Evolutionary conservation across 306 rosid species (phyloP), one percentile per base, ranked within the genome.

Genomic region (Vicia sativa): DNA sequence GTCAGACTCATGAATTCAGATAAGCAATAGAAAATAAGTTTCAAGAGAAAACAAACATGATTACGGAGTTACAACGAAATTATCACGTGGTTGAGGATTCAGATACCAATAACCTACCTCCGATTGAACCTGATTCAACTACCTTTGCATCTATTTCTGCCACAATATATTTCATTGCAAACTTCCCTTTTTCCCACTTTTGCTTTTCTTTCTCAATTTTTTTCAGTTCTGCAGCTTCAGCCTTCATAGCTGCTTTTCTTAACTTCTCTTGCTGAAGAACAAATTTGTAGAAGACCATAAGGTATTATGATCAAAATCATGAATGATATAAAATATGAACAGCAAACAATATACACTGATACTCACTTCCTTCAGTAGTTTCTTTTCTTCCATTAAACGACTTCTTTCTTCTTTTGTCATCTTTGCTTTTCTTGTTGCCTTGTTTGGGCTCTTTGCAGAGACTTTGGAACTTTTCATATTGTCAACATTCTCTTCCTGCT

Each of bases 101-200:
- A 11, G 14, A 56, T 43, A 29, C 70, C 31, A 68, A 60, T 28
- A 83, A 57, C 74, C 59, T 74, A 88, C 98, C 98, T 81, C 98
- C 98, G 64, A 92, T 77, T 63, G 92, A 84, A 35, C 96, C 96
- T 66, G 82, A 76, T 77, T 92, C 98, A 64, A 92, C 84, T 45
- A 87, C 96, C 90, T 90, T 92, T 2, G 82, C 35, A 80, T 92
- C 96, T 70, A 92, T 83, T 73, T 87, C 91, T 64, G 96, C 96
- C 63, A 90, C 96, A 5, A 92, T 83, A 35, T 95, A 86, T 75
- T 92, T 88, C 16, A 81, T 21, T 11, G 98, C 96, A 68, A 83
- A 72, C 82, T 92, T 92, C 72, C 96, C 96, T 23, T 86, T 92
- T 68, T 86, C 96, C 96, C 93, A 90, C 80, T 79, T 90, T 68